Base-by-base conservation (phyloP, 257 asterid genomes). In the Petunia axillaris region DNA sequence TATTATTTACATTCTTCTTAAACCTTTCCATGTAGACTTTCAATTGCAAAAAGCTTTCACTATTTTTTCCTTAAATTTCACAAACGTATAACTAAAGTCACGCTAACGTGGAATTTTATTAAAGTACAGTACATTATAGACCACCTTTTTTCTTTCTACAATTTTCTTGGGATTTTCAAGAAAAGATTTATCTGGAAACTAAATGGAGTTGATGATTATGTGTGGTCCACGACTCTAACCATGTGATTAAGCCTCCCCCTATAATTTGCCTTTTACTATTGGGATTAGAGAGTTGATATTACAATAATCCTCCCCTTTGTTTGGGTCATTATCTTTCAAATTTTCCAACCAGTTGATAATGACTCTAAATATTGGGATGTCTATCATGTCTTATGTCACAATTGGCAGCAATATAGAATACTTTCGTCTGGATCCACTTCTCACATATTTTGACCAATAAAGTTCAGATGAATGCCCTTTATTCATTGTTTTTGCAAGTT, bases 1-100 rank as follows among this genome's bases (percentile, higher is more conserved):
- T 60, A 57, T 65, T 74, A 65, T 82, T 82, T 54, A 36, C 40
- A 5, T 50, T 77, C 50, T 52, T 68, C 60, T 75, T 79, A 53
- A 55, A 11, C 58, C 25, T 6, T 52, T 81, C 84, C 82, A 78
- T 80, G 87, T 82, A 79, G 79, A 55, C 79, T 81, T 58, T 62
- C 73, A 77, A 48, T 64, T 53, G 80, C 41, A 5, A 57, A 86
- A 88, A 58, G 85, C 68, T 85, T 54, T 48, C 41, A 13, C 55
- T 59, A 80, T 82, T 77, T 87, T 83, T 87, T 64, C 93, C 90
- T 83, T 84, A 83, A 78, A 65, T 76, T 86, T 82, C 85, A 84
- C 92, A 85, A 89, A 84, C 91, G 88, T 87, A 87, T 79, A 89
- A 82, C 87, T 85, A 87, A 93, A 93, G 91, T 86, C 74, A 82